Base-by-base conservation (phyloP, 495 filamentous ascomycete genomes). In the Trichocladium uniseriatum region DNA sequence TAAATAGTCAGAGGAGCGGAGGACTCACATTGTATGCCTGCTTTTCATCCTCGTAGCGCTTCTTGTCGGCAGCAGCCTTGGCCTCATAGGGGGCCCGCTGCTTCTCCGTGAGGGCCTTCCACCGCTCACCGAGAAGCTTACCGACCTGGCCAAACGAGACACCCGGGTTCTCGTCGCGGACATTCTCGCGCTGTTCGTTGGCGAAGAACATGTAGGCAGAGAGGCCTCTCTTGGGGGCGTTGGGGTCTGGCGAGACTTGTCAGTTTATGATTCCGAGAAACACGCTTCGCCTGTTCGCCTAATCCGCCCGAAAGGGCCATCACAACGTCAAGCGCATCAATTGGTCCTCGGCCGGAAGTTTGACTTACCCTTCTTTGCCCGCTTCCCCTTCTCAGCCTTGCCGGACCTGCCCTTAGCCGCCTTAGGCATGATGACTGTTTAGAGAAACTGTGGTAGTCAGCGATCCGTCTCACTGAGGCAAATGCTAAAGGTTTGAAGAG, bases 131-230 rank as follows among this genome's bases (percentile, higher is more conserved):
- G 34, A 99, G 87, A 52, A 87, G 79, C 79, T 96, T 96, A 69
- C 92, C 92, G 59, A 99, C 90, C 67, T 97, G 89, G 57, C 92
- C 92, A 70, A 99, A 99, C 49, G 81, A 82, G 73, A 99, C 95
- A 49, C 91, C 91, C 5, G 94, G 91, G 78, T 99, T 97, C 71
- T 99, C 92, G 65, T 94, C 87, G 62, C 91, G 86, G 58, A 99
- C 92, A 68, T 92, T 94, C 58, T 97, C 92, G 58, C 92, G 89
- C 69, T 95, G 86, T 67, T 97, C 94, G 61, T 97, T 97, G 78
- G 92, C 92, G 67, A 99, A 99, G 81, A 97, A 99, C 92, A 99
- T 99, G 81, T 99, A 99, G 43, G 94, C 92, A 18, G 92, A 99
- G 41, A 99, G 86, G 72, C 89, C 94, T 72, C 92, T 87, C 86